Conservation (phyloP, 106 monocot species). For the Amphibolis antarctica region DNA sequence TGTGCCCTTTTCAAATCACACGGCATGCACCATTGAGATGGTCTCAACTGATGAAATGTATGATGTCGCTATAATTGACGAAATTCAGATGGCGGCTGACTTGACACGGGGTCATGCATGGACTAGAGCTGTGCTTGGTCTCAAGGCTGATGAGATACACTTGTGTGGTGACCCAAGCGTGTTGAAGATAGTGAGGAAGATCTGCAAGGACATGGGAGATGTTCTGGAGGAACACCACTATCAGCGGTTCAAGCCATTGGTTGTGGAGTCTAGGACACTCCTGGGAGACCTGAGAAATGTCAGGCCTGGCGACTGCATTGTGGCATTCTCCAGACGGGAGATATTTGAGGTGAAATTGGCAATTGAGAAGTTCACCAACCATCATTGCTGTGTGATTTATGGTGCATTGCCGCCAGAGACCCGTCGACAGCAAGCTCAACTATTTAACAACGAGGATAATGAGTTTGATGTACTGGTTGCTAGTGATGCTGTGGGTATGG, state of each 20-base stretch:
- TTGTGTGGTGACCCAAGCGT: constrained; percentile 95
- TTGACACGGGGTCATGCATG: constrained; percentile 68
- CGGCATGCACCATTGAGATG: constrained; percentile 91
- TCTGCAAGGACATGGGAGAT: constrained; percentile 75
- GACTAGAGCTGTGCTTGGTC: constrained; percentile 78
- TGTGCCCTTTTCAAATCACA: constrained; percentile 73
- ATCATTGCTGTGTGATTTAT: constrained; percentile 94
- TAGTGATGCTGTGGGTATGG: constrained; percentile 96
- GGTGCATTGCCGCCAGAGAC: constrained; percentile 97
- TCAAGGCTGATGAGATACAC: constrained; percentile 97
- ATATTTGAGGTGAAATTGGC: constrained; percentile 96
- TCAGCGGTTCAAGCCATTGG: constrained; percentile 84
- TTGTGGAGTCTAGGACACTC: constrained; percentile 82
- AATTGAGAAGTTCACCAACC: constrained; percentile 74
- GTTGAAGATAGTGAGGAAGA: constrained; percentile 50
- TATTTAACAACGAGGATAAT: constrained; percentile 83
- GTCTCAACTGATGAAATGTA: constrained; percentile 61
- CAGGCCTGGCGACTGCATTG: constrained; percentile 74
- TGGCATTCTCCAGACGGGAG: constrained; percentile 89
- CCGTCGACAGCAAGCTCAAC: constrained; percentile 63
- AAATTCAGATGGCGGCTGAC: constrained; percentile 94
- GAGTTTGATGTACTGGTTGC: constrained; percentile 92
- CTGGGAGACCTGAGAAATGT: constrained; percentile 71
- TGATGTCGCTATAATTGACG: constrained; percentile 88
- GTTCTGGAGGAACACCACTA: constrained; percentile 60